Evolutionary conservation across 2,329 filamentous ascomycete genomes (phyloP), one percentile per base, ranked within the genome.

Genomic region (Scedosporium boydii): DNA sequence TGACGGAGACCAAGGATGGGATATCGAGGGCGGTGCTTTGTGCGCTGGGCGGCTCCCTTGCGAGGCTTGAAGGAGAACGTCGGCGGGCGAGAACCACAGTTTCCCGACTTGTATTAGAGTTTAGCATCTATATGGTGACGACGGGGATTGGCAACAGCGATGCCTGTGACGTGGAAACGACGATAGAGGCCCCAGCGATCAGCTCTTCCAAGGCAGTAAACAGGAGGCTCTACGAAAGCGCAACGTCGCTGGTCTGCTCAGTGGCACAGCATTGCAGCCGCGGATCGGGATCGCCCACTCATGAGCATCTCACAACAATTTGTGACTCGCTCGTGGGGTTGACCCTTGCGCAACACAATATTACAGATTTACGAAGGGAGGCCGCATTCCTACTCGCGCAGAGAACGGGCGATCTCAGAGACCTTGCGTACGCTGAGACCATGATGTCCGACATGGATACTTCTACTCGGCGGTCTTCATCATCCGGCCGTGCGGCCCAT

Each of bases 391-490:
- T 78, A 34, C 70, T 84, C 29, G 81, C 82, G 1, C 78, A 82
- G 63, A 75, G 77, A 61, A 84, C 80, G 14, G 79, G 78, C 61
- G 78, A 82, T 65, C 70, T 84, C 6, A 73, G 78, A 27, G 82
- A 85, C 65, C 75, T 84, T 48, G 78, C 77, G 9, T 83, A 81
- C 66, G 82, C 81, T 3, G 82, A 85, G 66, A 75, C 70, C 34
- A 70, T 82, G 14, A 12, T 58, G 18, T 53, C 53, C 6, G n/a
- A n/a, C 12, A 38, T 23, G 34, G 27, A 27, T 29, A 16, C 44
- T 7, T 4, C 16, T n/a, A 61, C 18, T 12, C 2, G 48, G 21
- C n/a, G 34, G 4, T 38, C 10, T 38, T 38, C 59, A 21, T 53
- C 27, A 55, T 16, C 14, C 7, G 34, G 21, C 10, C 16, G 16